Conservation (phyloP, 1,284 basidiomycete species). For the Rhodotorula glutinis region DNA sequence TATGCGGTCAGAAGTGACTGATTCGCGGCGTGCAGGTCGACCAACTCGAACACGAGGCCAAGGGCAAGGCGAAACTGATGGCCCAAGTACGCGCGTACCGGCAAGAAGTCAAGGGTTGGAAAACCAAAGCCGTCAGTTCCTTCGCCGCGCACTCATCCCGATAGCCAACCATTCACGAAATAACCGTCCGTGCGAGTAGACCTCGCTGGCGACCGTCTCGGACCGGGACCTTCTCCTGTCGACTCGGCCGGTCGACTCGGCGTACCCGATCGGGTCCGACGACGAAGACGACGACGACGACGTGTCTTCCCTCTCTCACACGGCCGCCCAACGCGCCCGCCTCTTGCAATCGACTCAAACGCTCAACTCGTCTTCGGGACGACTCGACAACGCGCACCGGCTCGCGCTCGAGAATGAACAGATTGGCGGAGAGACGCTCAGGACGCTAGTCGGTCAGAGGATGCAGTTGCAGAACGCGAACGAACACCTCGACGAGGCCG, state of each 20-base stretch:
- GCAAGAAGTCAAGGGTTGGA: constrained; percentile 14
- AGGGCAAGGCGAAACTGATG: constrained; percentile 29
- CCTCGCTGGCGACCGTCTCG: constrained; percentile 6
- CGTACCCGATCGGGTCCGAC: not conserved
- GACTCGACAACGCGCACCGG: constrained; percentile 33
- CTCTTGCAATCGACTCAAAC: constrained; percentile 27
- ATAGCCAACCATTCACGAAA: too few species aligned
- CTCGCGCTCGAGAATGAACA: constrained; percentile 35
- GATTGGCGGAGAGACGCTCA: constrained; percentile 29
- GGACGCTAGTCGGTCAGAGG: constrained; percentile 28
- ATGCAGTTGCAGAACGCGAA: constrained; percentile 29
- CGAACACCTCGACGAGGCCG: constrained; percentile 35
- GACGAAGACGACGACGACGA: constrained; percentile 18
- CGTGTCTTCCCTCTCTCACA: constrained; percentile 13
- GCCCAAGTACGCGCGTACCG: constrained; percentile 23
- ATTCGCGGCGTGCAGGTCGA: too few species aligned
- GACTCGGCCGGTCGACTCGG: not conserved
- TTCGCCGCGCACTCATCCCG: not conserved
- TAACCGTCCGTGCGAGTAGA: not conserved
- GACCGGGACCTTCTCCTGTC: constrained; percentile 36
- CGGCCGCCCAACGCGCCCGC: constrained; percentile 19
- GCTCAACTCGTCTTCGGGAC: constrained; percentile 15
- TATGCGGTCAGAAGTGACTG: too few species aligned
- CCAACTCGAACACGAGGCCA: constrained; percentile 32
- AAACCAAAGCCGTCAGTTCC: constrained; percentile 20